These are phyloP conservation scores for Thamnidium elegans DNA, from an alignment of 192 early-diverging fungal genomes.

Conservation along the genomic window DNA sequence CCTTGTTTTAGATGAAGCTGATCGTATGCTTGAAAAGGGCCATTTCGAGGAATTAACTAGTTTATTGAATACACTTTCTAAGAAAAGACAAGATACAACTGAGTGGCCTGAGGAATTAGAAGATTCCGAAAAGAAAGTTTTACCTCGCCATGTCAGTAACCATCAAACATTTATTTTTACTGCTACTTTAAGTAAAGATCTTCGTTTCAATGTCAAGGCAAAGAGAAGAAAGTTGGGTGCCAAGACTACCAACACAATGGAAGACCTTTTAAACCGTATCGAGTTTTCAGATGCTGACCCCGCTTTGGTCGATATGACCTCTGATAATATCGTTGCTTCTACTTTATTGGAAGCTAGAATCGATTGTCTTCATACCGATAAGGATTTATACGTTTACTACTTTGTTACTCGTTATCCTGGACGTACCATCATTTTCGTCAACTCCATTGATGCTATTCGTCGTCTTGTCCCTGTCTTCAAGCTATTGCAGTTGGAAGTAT, in stretches of 20 bases:
- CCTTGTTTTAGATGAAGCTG: conserved; percentile 80
- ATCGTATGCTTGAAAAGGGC: conserved; percentile 78
- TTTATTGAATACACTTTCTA: conserved; percentile 53
- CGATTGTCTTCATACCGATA: conserved; percentile 81
- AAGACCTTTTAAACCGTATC: conserved; percentile 69
- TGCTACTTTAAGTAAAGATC: conserved; percentile 71
- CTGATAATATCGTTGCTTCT: conserved; percentile 62
- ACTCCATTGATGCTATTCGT: conserved; percentile 91
- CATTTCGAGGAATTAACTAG: conserved; percentile 72
- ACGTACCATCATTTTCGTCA: conserved; percentile 92
- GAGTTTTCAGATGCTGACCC: conserved; percentile 77
- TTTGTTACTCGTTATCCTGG: conserved; percentile 82
- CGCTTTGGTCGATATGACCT: conserved; percentile 70
- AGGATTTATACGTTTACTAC: conserved; percentile 87
- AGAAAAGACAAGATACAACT: conserved; percentile 35
- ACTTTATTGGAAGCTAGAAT: conserved; percentile 79
- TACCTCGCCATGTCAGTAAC: neutral
- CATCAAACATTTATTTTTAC: conserved; percentile 94
- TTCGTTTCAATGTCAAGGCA: conserved; percentile 47
- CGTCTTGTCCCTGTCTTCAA: conserved; percentile 83
- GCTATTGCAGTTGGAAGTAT: conserved; percentile 66
- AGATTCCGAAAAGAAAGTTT: neutral
- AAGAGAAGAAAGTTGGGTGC: conserved; percentile 29
- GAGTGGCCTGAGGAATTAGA: conserved; percentile 31
- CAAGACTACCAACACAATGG: conserved; percentile 39